Percentiles rank a stretch among this genome's conserved stretches.
These are phyloP conservation scores for Eimeria zaria DNA, from an alignment of 169 alveolate genomes.

Conservation along the genomic window DNA sequence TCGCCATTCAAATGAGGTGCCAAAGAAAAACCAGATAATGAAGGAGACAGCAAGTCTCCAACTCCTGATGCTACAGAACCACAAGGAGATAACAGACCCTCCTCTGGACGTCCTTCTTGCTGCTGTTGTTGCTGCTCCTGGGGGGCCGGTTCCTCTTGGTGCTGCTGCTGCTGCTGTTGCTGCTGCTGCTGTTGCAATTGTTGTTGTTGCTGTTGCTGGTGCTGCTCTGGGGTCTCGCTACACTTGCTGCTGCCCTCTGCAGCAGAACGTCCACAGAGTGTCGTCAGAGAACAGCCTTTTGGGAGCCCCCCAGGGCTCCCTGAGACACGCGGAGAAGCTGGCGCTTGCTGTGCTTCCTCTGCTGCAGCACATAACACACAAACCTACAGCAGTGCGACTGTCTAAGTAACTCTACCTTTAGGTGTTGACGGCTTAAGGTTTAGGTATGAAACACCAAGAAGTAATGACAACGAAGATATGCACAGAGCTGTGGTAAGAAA, in stretches of 20 bases:
- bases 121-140: slow-evolving; percentile 36
- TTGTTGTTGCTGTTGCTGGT: background rate
- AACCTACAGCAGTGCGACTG: background rate
- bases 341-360: background rate
- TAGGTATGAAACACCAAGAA: background rate
- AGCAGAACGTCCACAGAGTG: background rate
- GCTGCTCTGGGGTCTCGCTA: background rate
- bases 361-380: background rate
- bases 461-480: background rate
- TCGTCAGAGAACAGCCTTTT: background rate
- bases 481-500: background rate
- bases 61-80: background rate
- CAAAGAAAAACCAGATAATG: background rate
- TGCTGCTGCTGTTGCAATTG: background rate
- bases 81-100: background rate
- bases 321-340: background rate
- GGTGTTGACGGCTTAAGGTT: background rate
- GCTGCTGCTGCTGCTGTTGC: background rate
- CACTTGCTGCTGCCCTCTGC: slow-evolving; percentile 15
- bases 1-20: background rate
- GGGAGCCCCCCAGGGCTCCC: slow-evolving; percentile 43
- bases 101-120: background rate
- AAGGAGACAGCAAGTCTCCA: background rate
- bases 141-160: background rate
- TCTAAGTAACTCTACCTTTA: background rate